Percentiles rank a stretch among this genome's conserved stretches.
These are phyloP conservation scores for Fusarium penzigii DNA, from an alignment of 2,329 filamentous ascomycete species.

Conservation along the genomic window DNA sequence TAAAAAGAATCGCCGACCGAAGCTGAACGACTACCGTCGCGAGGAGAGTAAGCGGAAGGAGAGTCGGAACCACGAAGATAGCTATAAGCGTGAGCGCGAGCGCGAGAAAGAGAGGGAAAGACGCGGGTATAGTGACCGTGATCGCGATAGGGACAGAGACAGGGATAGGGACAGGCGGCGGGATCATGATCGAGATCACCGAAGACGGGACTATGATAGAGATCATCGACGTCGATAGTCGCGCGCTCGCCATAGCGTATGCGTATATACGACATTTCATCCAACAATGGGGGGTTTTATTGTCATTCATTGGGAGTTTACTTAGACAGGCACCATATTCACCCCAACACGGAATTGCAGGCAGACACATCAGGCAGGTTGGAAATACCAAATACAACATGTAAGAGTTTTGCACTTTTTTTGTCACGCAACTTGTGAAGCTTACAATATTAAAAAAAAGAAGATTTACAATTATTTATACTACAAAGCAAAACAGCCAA, in stretches of 20 bases:
- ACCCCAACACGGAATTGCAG: too few species aligned
- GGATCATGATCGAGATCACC: conserved; percentile 23
- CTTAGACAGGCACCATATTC: too few species aligned
- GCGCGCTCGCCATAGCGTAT: too few species aligned
- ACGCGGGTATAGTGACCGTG: conserved; percentile 36
- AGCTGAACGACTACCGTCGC: conserved; percentile 51
- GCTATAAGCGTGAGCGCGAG: conserved; percentile 48
- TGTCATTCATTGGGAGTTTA: too few species aligned
- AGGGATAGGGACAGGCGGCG: conserved; percentile 17
- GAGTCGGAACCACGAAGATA: conserved; percentile 42
- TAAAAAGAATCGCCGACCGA: conserved; percentile 46
- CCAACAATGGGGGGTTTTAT: too few species aligned
- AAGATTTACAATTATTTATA: background rate
- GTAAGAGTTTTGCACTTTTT: too few species aligned
- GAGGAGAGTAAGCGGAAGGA: conserved; percentile 48
- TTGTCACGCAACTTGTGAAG: too few species aligned
- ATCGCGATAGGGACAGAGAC: conserved; percentile 13
- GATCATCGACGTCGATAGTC: conserved; percentile 7
- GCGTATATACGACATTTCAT: too few species aligned
- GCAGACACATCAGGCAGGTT: too few species aligned
- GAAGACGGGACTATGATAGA: conserved; percentile 24
- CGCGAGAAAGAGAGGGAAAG: conserved; percentile 41
- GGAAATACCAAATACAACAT: too few species aligned
- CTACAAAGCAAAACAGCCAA: background rate
- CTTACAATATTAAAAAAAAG: too few species aligned